Conservation (phyloP, 2,329 filamentous ascomycete species). For the Calonectria honghensis region DNA sequence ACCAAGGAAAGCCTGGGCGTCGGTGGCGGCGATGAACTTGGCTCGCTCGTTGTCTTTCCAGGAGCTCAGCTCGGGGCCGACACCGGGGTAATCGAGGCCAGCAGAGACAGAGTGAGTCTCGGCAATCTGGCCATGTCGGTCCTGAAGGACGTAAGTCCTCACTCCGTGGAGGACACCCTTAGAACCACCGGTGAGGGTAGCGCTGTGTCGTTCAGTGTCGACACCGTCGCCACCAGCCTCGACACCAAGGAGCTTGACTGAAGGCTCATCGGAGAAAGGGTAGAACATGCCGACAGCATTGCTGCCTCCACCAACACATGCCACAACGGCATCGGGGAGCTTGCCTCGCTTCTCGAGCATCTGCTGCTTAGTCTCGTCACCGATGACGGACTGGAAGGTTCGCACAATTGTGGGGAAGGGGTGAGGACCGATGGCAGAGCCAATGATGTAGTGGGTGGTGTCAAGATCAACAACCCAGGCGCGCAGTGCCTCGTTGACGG, state of each 20-base stretch:
- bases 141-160: conserved; percentile 95
- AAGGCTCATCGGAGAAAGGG: conserved; percentile 90
- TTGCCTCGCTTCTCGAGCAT: conserved; percentile 90
- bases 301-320: conserved; percentile 95
- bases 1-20: conserved; percentile 90
- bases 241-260: conserved; percentile 92
- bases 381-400: conserved; percentile 98
- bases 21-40: conserved; percentile 92
- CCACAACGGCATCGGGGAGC: conserved; percentile 95
- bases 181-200: conserved; percentile 88
- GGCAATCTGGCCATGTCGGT: conserved; percentile 92
- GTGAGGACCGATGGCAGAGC: conserved; percentile 96
- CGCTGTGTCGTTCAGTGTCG: conserved; percentile 89
- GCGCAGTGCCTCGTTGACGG: conserved; percentile 96
- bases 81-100: conserved; percentile 96
- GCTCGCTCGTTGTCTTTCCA: conserved; percentile 96
- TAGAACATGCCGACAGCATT: conserved; percentile 99
- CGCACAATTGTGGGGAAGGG: conserved; percentile 98
- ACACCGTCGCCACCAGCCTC: conserved; percentile 96
- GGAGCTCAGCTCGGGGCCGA: conserved; percentile 91
- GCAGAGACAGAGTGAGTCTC: conserved; percentile 98
- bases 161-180: conserved; percentile 98
- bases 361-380: conserved; percentile 93
- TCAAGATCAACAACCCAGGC: conserved; percentile 95
- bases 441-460: conserved; percentile 98